Conservation (phyloP, 352 stramenopile genomes). For the Globisporangium acanthophoron region DNA sequence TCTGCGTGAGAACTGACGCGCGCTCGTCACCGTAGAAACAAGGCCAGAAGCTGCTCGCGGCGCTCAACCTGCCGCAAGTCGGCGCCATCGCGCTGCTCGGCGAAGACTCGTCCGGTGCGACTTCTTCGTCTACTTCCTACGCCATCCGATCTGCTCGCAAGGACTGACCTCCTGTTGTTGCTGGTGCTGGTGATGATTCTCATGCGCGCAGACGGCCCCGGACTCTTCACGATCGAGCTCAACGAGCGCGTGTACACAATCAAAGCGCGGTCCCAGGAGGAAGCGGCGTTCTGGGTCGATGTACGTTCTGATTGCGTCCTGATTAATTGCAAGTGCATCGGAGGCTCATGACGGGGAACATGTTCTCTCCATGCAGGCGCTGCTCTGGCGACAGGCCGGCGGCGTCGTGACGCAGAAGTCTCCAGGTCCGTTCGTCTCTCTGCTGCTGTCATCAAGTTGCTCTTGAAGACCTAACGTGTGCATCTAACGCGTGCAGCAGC, state of each 20-base stretch:
- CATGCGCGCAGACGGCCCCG: conserved; percentile 49
- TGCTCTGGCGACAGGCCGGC: conserved; percentile 80
- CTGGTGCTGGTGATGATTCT: not conserved
- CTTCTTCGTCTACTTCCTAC: not conserved
- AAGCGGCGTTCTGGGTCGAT: conserved; percentile 86
- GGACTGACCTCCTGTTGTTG: not conserved
- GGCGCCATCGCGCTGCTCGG: conserved; percentile 69
- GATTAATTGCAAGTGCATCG: not conserved
- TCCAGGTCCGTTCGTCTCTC: conserved; percentile 26
- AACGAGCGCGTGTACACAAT: conserved; percentile 90
- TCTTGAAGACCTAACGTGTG: too few species aligned
- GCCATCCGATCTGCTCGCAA: not conserved
- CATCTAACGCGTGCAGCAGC: conserved; percentile 2
- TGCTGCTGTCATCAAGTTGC: not conserved
- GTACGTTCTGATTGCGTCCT: conserved; percentile 16
- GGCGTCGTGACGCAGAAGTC: conserved; percentile 78
- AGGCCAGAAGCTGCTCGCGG: conserved; percentile 92
- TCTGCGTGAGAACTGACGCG: too few species aligned
- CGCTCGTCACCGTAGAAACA: conserved; percentile 50
- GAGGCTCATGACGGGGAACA: too few species aligned
- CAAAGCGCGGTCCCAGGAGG: conserved; percentile 82
- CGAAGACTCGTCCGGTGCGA: conserved; percentile 60
- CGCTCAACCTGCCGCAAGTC: conserved; percentile 92
- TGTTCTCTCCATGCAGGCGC: conserved; percentile 22
- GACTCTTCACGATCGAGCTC: conserved; percentile 87